Conservation (phyloP, 2,329 filamentous ascomycete species). For the Aureobasidium sp. region DNA sequence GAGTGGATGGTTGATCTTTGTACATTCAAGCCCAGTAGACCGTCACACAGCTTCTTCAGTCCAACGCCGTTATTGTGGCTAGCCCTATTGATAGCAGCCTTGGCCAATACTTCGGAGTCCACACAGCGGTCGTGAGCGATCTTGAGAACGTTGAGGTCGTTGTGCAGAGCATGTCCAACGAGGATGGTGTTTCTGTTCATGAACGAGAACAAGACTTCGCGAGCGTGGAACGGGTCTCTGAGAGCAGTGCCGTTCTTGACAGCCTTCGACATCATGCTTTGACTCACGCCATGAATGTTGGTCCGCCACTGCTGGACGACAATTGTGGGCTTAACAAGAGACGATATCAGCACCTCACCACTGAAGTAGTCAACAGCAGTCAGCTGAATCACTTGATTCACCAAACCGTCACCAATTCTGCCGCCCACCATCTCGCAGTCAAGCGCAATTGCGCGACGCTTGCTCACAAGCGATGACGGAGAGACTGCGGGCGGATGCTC, state of each 20-base stretch:
- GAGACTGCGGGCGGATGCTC: not conserved
- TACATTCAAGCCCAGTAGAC: not conserved
- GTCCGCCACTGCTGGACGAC: not conserved
- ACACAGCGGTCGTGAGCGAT: not conserved
- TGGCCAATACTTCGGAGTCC: not conserved
- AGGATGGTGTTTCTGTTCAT: constrained; percentile 5
- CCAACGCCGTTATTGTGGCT: not conserved
- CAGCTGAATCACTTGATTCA: constrained; percentile 4
- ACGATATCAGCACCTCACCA: constrained; percentile 2
- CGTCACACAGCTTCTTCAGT: not conserved
- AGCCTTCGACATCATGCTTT: not conserved
- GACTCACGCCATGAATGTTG: constrained; percentile 2
- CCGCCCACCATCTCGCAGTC: constrained; percentile 9
- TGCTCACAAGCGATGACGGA: not conserved
- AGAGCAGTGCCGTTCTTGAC: not conserved
- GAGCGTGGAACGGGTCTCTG: not conserved
- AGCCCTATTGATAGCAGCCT: not conserved
- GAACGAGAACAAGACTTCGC: not conserved
- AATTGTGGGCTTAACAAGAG: not conserved
- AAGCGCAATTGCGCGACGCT: not conserved
- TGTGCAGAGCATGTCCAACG: constrained; percentile 3
- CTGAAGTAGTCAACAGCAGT: constrained; percentile 3
- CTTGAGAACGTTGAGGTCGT: constrained; percentile 7
- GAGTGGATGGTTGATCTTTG: not conserved
- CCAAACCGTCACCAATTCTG: not conserved